These are phyloP conservation scores for Tricholoma matsutake DNA, from an alignment of 768 basidiomycete genomes.

Conservation along the genomic window DNA sequence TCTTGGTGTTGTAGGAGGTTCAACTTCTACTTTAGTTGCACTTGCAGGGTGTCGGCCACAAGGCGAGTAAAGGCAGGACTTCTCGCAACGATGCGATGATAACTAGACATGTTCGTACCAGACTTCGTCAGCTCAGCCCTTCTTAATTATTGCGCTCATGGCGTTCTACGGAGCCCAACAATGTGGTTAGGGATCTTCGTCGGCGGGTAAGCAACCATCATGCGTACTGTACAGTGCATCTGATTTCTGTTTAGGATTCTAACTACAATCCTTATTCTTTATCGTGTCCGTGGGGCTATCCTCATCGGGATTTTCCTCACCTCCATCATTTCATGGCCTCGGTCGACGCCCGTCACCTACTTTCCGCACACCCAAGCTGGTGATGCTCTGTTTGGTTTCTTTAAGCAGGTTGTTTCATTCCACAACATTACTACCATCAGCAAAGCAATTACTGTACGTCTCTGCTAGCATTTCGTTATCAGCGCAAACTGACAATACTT, in stretches of 20 bases:
- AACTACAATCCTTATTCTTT: constrained; percentile 78
- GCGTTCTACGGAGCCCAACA: constrained; percentile 68
- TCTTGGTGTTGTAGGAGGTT: constrained; percentile 73
- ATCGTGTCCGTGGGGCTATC: constrained; percentile 79
- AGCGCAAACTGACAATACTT: background rate
- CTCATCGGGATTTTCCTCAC: constrained; percentile 81
- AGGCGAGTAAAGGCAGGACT: constrained; percentile 23
- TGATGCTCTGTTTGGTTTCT: constrained; percentile 74
- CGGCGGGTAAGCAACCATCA: constrained; percentile 55
- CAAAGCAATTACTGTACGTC: constrained; percentile 64
- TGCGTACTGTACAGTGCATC: background rate
- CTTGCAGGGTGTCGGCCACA: constrained; percentile 71
- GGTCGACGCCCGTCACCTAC: constrained; percentile 74
- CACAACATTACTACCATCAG: constrained; percentile 58
- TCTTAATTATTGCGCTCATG: constrained; percentile 56
- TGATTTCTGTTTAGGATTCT: constrained; percentile 46
- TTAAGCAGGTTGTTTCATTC: constrained; percentile 81
- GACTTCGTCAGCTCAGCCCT: constrained; percentile 46
- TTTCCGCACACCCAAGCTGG: constrained; percentile 74
- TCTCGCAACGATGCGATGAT: background rate
- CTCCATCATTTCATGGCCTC: constrained; percentile 83
- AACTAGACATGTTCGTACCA: constrained; percentile 6
- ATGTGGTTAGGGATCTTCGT: constrained; percentile 88
- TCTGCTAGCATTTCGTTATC: too few species aligned
- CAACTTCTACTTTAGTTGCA: constrained; percentile 67